phyloP scores from a whole-genome alignment of 2,329 filamentous ascomycete species.

The Pochonia chlamydosporia region DNA sequence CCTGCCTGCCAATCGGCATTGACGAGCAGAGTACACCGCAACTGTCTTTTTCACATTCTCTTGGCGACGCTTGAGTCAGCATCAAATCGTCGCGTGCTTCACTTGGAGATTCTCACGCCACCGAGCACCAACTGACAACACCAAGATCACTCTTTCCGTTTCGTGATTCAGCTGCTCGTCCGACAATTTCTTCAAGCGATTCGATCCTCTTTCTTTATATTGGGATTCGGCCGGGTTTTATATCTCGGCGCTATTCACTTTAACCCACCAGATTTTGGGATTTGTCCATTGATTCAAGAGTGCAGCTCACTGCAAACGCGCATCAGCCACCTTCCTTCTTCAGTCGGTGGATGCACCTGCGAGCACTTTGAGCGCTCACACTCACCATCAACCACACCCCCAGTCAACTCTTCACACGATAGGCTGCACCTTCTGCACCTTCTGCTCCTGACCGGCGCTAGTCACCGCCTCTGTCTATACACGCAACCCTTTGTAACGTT shows the following conservation, averaged over 20 bases:
- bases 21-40: neutral
- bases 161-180: neutral
- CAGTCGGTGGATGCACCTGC: constrained; percentile 5
- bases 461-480: neutral
- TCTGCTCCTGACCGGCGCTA: too few species aligned
- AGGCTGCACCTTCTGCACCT: constrained; percentile 2
- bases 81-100: neutral
- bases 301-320: neutral
- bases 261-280: neutral
- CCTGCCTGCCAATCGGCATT: neutral
- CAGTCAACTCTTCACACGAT: too few species aligned
- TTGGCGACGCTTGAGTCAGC: neutral
- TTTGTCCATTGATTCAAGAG: neutral
- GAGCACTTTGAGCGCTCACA: neutral
- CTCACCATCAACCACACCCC: constrained; percentile 1
- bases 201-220: neutral
- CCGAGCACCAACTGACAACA: neutral
- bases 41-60: neutral
- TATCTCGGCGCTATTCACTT: neutral
- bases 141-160: neutral
- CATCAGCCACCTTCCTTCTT: constrained; percentile 13
- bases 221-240: neutral
- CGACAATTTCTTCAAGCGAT: neutral
- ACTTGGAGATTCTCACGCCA: too few species aligned
- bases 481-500: constrained; percentile 11